These are phyloP conservation scores for Helotiales sp. DNA, from an alignment of 2,329 filamentous ascomycete species.

Conservation along the genomic window DNA sequence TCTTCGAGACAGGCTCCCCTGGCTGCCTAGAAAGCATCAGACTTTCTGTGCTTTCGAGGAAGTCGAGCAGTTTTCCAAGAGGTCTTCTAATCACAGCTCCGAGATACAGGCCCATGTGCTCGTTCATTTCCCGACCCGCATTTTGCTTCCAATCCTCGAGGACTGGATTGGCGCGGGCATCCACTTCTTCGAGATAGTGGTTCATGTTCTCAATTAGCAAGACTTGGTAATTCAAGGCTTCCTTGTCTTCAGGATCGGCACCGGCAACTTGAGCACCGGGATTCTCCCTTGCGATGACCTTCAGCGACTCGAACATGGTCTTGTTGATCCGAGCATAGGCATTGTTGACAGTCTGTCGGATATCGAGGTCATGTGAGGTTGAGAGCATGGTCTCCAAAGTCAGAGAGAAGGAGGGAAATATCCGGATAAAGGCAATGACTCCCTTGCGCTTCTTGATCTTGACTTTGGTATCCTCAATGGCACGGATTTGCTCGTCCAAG, in stretches of 20 bases:
- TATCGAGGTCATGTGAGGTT: constrained; percentile 63
- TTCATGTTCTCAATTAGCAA: constrained; percentile 99
- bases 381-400: constrained; percentile 84
- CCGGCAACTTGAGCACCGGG: constrained; percentile 53
- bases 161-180: constrained; percentile 73
- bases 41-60: constrained; percentile 86
- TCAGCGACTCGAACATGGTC: constrained; percentile 96
- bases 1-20: constrained; percentile 63
- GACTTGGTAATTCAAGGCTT: constrained; percentile 96
- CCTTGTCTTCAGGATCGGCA: constrained; percentile 84
- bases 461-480: constrained; percentile 97
- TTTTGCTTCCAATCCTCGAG: constrained; percentile 83
- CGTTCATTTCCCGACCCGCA: constrained; percentile 77
- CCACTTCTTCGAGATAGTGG: constrained; percentile 91
- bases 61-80: constrained; percentile 88
- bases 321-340: constrained; percentile 90
- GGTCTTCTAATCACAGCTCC: constrained; percentile 87
- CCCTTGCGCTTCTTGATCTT: constrained; percentile 99
- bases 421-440: constrained; percentile 91
- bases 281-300: constrained; percentile 84
- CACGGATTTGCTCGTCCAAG: constrained; percentile 91
- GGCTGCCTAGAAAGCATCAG: constrained; percentile 62
- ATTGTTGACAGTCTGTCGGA: constrained; percentile 80
- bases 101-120: constrained; percentile 88
- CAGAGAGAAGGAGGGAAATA: constrained; percentile 85